Percentiles rank a stretch among this genome's conserved stretches.
Conservation (phyloP, 2,329 filamentous ascomycete genomes). For the Alternaria panax region DNA sequence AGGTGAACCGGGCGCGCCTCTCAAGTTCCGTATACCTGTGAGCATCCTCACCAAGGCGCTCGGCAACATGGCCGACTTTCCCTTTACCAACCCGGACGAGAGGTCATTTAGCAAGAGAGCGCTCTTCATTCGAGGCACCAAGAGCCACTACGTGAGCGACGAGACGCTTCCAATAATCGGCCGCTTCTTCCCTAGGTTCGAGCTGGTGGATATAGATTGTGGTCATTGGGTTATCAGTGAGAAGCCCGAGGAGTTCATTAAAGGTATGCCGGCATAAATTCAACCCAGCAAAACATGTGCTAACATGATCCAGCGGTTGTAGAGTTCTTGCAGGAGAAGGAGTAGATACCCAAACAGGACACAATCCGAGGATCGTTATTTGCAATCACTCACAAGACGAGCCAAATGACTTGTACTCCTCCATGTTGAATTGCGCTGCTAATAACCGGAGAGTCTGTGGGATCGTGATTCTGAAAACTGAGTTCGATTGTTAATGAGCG, state of each 20-base stretch:
- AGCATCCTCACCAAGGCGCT: constrained; percentile 72
- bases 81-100: constrained; percentile 75
- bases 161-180: constrained; percentile 81
- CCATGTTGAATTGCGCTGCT: not conserved
- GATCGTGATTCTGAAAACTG: not conserved
- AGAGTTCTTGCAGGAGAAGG: constrained; percentile 66
- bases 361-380: not conserved
- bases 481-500: not conserved
- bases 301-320: constrained; percentile 62
- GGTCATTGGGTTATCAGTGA: constrained; percentile 94
- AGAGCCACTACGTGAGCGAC: constrained; percentile 80
- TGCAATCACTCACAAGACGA: not conserved
- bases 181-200: constrained; percentile 81
- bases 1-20: constrained; percentile 58
- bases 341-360: constrained; percentile 23
- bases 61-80: constrained; percentile 84
- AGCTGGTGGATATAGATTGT: constrained; percentile 74
- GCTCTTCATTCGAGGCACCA: constrained; percentile 79
- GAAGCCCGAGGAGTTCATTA: constrained; percentile 78
- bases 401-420: not conserved
- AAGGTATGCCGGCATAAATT: constrained; percentile 61
- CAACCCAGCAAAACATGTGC: not conserved
- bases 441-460: not conserved
- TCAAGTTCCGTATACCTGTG: constrained; percentile 83
- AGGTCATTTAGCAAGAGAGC: constrained; percentile 77